Base-by-base conservation (phyloP, 2,329 filamentous ascomycete species). In the Verticillium tricorpus region DNA sequence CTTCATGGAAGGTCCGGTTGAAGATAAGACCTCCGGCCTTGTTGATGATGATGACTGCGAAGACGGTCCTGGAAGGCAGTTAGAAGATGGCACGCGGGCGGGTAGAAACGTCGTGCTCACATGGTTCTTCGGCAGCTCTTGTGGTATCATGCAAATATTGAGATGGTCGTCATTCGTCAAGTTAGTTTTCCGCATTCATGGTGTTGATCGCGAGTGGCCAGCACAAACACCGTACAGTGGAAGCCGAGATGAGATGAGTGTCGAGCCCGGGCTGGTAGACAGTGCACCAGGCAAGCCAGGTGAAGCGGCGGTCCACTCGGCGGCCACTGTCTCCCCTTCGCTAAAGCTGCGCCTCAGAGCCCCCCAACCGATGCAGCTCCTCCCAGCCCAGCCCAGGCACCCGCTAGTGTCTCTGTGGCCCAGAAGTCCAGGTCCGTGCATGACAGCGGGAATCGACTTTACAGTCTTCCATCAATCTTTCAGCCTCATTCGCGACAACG, bases 11-110 rank as follows among this genome's bases (percentile, higher is more conserved):
- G 72, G 92, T 91, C 69, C 93, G 92, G 78, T 98, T 94, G 82
- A 96, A 99, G 77, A 99, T 89, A 60, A 99, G 85, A 70, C 95
- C 95, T 64, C 93, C 95, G 67, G 95, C 93, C 84, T 99, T 99
- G 83, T 97, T 98, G 82, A 99, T 97, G 75, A 99, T 90, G 75
- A 98, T 93, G 72, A 99, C 89, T 63, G 93, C 89, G 77, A 96
- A 95, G 75, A 99, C 90, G 67, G 93, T 91, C 95, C 93, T 98
- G 69, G 60, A 58, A 40, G 19, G 15, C 45, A 57, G 19, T 62
- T 11, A 62, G 57, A 35, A 57, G 52, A 59, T 59, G 34, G 61
- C 58, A 12, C 9, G 6, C 37, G 28, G 15, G 32, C 17, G 8
- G n/a, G 32, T n/a, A 22, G 17, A 57, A 12, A 35, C 19, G 55